These are phyloP conservation scores for Bipolaris sorokiniana DNA, from an alignment of 2,329 filamentous ascomycete species.

Conservation along the genomic window DNA sequence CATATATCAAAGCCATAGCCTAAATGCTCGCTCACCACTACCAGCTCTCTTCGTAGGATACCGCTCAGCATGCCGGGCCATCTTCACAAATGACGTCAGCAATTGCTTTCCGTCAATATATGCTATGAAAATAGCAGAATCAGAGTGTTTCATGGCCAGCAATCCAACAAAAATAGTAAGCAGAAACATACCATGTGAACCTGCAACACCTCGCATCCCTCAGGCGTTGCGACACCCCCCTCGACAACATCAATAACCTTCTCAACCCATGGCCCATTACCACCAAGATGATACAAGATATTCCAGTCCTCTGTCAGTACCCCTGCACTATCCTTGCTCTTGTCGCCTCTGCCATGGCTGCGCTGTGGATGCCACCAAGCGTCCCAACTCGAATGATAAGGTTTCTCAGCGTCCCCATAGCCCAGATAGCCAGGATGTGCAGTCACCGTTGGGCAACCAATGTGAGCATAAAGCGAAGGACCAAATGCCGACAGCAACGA, in stretches of 20 bases:
- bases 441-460: background rate
- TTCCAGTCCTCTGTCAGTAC: conserved; percentile 52
- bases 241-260: conserved; percentile 53
- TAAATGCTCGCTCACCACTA: conserved; percentile 50
- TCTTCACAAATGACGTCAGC: conserved; percentile 45
- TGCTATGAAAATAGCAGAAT: too few relatives aligned
- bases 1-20: background rate
- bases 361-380: conserved; percentile 45
- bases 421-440: conserved; percentile 29
- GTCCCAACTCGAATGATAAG: conserved; percentile 44
- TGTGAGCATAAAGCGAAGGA: conserved; percentile 8
- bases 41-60: conserved; percentile 62
- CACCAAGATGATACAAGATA: conserved; percentile 60
- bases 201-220: conserved; percentile 60
- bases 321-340: conserved; percentile 34
- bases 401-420: conserved; percentile 36
- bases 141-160: background rate
- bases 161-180: background rate
- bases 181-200: conserved; percentile 60
- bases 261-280: conserved; percentile 63
- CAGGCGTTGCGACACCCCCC: conserved; percentile 53
- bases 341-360: conserved; percentile 7
- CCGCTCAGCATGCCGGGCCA: conserved; percentile 64
- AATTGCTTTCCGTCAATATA: too few relatives aligned
- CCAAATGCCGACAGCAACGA: background rate